Percentiles rank a stretch among this genome's conserved stretches.
Evolutionary conservation across 2,329 filamentous ascomycete species (phyloP).

Genomic region (Epichloe bromicola): DNA sequence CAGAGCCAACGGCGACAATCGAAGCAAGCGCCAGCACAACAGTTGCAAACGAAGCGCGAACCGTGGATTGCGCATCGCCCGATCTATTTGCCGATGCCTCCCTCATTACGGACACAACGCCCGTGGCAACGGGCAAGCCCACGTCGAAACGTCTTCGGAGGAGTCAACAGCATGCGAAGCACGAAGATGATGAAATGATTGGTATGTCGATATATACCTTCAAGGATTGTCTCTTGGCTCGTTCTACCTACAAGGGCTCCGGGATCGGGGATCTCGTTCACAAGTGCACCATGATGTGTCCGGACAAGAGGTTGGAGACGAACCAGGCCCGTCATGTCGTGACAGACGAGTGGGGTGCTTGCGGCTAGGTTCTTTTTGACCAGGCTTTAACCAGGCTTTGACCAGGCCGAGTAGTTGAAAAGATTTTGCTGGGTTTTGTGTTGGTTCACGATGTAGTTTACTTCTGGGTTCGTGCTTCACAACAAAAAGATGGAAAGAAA

Average conservation of each 20-base stretch:
- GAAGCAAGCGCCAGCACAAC: background rate
- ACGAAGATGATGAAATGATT: background rate
- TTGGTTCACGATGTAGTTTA: too few species aligned
- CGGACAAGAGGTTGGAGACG: background rate
- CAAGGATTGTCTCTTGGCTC: conserved; percentile 7
- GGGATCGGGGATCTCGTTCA: background rate
- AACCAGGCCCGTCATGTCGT: conserved; percentile 1
- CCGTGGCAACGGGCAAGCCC: background rate
- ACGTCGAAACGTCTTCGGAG: background rate
- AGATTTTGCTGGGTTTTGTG: too few species aligned
- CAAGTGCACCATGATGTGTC: conserved; percentile 6
- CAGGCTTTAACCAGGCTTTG: too few species aligned
- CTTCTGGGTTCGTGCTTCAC: too few species aligned
- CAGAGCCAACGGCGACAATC: background rate
- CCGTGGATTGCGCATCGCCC: conserved; percentile 2
- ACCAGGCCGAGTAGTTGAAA: too few species aligned
- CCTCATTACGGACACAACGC: background rate
- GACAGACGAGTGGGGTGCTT: conserved; percentile 4
- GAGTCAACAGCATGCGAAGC: background rate
- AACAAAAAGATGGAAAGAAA: too few species aligned
- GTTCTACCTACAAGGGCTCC: conserved; percentile 1
- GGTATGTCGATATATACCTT: conserved; percentile 6
- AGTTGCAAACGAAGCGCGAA: background rate
- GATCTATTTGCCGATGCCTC: background rate
- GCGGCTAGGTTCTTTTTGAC: background rate